phyloP scores from a whole-genome alignment of 495 filamentous ascomycete species.

The Aspergillus hancockii region DNA sequence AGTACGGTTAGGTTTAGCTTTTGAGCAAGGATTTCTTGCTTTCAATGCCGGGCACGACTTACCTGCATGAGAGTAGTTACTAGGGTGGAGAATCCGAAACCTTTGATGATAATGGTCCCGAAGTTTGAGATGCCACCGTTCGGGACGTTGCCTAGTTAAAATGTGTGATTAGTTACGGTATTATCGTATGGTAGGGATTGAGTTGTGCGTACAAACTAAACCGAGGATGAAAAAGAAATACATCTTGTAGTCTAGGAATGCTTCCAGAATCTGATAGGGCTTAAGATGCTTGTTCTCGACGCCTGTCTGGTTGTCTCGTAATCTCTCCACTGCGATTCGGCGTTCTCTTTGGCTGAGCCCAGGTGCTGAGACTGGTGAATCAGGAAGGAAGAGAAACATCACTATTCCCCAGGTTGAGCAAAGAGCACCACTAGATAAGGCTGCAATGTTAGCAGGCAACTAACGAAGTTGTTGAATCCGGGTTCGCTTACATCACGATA shows the following conservation, averaged over 20 bases:
- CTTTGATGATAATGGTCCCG: constrained; percentile 61
- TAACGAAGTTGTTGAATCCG: no score
- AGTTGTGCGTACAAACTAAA: constrained; percentile 28
- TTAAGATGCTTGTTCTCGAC: constrained; percentile 67
- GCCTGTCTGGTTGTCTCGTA: constrained; percentile 63
- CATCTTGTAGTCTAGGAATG: constrained; percentile 59
- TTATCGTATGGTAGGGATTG: not conserved
- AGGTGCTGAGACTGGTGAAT: constrained; percentile 61
- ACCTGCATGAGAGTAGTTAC: constrained; percentile 51
- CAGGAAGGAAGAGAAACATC: constrained; percentile 60
- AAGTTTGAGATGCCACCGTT: constrained; percentile 60
- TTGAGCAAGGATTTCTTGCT: not conserved
- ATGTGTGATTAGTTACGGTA: not conserved
- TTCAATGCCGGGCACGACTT: not conserved
- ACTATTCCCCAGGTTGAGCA: constrained; percentile 59
- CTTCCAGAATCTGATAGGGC: constrained; percentile 57
- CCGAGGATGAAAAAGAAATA: constrained; percentile 65
- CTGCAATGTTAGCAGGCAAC: constrained; percentile 22
- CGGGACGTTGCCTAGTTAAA: constrained; percentile 38
- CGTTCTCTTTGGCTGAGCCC: constrained; percentile 59
- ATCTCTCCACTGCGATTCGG: constrained; percentile 56
- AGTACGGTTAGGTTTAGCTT: constrained; percentile 13
- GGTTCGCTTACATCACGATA: constrained; percentile 42
- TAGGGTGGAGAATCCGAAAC: constrained; percentile 59
- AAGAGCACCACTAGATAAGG: constrained; percentile 44